Evolutionary conservation across 2,329 filamentous ascomycete species (phyloP), one percentile per base, ranked within the genome.

Genomic region (Chaetothyriales sp.): DNA sequence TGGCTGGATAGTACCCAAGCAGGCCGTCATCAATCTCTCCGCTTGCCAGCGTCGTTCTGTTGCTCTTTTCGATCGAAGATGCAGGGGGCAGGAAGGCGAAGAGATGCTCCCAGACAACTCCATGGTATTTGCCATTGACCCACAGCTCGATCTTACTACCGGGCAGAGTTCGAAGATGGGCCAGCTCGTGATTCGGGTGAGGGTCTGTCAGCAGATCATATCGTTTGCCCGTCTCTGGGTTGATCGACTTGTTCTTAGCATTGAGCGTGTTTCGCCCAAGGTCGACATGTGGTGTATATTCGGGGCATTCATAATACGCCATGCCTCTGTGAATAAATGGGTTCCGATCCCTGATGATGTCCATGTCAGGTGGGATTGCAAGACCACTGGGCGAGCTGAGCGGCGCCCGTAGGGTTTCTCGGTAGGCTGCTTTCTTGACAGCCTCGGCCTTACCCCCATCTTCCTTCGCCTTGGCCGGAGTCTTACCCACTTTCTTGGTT

Each of bases 311-410:
- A 63, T 93, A 93, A 51, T 61, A 61, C 9, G 55, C 55, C 54
- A 57, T 53, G 18, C 59, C 58, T 67, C 95, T 95, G 72, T 94
- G 93, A 8, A 89, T 81, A 58, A 96, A 94, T 1, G 92, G 89
- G 44, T 95, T 87, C 47, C 92, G 85, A 66, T 98, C 93, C 55
- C 93, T 86, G 53, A 98, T 86, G 55, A 96, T 84, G 65, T 96
- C 92, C 49, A 53, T 49, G 32, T 59, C 56, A 3, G 58, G 52
- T 10, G 58, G 58, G 5, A 47, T 18, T 10, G 52, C 20, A 22
- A 44, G 48, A n/a, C 50, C 51, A 7, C 36, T 18, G 20, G 52
- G 9, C 9, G 59, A 51, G 5, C 44, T 25, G 9, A 57, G 19
- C 18, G 49, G 19, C 10, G 48, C 44, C 7, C 54, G 49, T 9